Conservation (phyloP, 75 land plant genomes). For the Sequoiadendron giganteum region DNA sequence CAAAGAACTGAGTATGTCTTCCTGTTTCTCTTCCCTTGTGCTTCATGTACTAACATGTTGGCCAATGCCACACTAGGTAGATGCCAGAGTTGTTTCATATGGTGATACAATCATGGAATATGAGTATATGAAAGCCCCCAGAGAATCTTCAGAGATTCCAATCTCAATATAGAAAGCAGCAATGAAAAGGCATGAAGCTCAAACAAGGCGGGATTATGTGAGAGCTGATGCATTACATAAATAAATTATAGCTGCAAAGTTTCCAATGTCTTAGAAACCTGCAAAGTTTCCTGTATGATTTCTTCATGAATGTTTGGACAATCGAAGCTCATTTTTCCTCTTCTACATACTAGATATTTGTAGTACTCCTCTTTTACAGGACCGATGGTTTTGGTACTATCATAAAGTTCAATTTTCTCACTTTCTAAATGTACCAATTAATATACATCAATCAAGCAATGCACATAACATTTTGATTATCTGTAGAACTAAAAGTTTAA, state of each 20-base stretch:
- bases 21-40: neutral
- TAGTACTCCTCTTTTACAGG: no score
- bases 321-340: no score
- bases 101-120: constrained; percentile 86
- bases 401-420: neutral
- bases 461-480: neutral
- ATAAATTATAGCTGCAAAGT: constrained; percentile 44
- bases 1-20: neutral
- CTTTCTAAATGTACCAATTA: neutral
- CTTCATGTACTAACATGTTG: neutral
- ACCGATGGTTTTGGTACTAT: neutral
- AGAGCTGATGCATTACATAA: constrained; percentile 74
- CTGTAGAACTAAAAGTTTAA: neutral
- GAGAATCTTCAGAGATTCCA: constrained; percentile 68
- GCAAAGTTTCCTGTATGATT: neutral
- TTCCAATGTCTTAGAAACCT: neutral
- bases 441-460: neutral
- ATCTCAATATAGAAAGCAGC: constrained; percentile 42
- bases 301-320: neutral
- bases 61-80: constrained; percentile 37
- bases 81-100: constrained; percentile 66
- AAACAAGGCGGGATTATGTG: constrained; percentile 41
- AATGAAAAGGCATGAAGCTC: constrained; percentile 49
- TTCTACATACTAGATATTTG: no score
- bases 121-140: constrained; percentile 53